Conservation (phyloP, 1,284 basidiomycete species). For the Cryptococcus floricola region DNA sequence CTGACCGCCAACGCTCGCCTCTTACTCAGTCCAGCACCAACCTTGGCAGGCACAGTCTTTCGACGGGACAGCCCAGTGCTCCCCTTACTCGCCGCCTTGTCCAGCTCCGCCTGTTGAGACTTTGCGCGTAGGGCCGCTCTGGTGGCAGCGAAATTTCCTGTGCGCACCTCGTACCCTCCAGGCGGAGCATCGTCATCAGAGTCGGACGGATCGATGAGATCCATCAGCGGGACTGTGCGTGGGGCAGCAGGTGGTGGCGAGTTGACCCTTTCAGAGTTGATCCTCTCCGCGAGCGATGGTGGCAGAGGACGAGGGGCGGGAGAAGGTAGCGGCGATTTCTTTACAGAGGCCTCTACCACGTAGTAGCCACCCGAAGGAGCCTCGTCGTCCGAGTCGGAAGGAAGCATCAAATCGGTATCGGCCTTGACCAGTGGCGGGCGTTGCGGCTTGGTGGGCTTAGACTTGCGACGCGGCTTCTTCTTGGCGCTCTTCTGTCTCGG, state of each 20-base stretch:
- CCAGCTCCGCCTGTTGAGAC: neutral
- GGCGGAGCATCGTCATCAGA: constrained; percentile 48
- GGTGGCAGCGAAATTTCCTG: constrained; percentile 12
- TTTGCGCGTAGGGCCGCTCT: constrained; percentile 8
- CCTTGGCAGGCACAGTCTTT: constrained; percentile 10
- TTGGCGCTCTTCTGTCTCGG: constrained; percentile 7
- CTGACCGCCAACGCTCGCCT: neutral
- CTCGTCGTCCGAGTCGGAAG: constrained; percentile 50
- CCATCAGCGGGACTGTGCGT: constrained; percentile 10
- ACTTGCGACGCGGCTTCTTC: neutral
- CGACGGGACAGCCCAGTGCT: constrained; percentile 1
- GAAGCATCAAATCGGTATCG: constrained; percentile 43
- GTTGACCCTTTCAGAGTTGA: neutral
- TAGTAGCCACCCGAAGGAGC: constrained; percentile 45
- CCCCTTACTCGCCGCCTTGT: neutral
- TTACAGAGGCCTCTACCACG: constrained; percentile 30
- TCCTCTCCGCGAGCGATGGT: constrained; percentile 1
- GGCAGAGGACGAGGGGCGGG: constrained; percentile 4
- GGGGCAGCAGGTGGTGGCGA: constrained; percentile 1
- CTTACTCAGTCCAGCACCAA: neutral
- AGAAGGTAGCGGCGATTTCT: constrained; percentile 1
- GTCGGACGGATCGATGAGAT: constrained; percentile 42
- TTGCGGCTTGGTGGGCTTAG: neutral
- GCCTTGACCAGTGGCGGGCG: constrained; percentile 28
- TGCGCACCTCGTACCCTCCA: constrained; percentile 36